These are phyloP conservation scores for Orychophragmus violaceus DNA, from an alignment of 345 rosid species.

Conservation along the genomic window DNA sequence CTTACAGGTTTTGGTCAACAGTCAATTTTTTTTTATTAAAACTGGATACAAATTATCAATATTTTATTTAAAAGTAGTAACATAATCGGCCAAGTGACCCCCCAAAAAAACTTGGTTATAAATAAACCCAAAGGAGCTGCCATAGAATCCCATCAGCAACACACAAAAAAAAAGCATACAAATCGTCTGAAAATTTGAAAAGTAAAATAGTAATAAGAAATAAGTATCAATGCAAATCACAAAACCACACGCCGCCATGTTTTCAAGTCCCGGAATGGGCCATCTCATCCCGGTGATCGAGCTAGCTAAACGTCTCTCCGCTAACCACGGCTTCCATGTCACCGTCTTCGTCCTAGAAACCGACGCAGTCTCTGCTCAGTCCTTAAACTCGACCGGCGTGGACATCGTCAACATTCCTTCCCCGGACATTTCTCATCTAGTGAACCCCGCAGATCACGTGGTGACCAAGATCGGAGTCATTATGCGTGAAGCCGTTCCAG, in stretches of 20 bases:
- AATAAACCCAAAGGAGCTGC: neutral
- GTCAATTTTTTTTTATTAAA: no score
- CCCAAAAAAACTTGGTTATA: no score
- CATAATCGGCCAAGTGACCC: no score
- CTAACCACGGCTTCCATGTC: constrained; percentile 35
- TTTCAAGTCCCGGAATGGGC: constrained; percentile 72
- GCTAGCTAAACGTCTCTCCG: constrained; percentile 44
- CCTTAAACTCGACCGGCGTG: constrained; percentile 24
- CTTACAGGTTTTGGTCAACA: neutral
- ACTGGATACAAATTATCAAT: neutral
- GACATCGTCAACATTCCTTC: constrained; percentile 37
- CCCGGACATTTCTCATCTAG: constrained; percentile 26
- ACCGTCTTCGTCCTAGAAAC: constrained; percentile 42
- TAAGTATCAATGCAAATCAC: constrained; percentile 24
- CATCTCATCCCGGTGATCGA: constrained; percentile 62
- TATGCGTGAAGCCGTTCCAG: constrained; percentile 41
- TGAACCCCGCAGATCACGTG: constrained; percentile 26
- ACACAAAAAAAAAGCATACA: neutral
- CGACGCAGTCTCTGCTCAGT: constrained; percentile 30
- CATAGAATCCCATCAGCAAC: neutral
- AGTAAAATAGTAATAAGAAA: neutral
- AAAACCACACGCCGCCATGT: constrained; percentile 40
- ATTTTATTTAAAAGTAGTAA: neutral
- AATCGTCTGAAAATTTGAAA: neutral
- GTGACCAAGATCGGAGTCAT: constrained; percentile 29